Conservation (phyloP, 352 stramenopile species). For the Globisporangium acanthophoron region DNA sequence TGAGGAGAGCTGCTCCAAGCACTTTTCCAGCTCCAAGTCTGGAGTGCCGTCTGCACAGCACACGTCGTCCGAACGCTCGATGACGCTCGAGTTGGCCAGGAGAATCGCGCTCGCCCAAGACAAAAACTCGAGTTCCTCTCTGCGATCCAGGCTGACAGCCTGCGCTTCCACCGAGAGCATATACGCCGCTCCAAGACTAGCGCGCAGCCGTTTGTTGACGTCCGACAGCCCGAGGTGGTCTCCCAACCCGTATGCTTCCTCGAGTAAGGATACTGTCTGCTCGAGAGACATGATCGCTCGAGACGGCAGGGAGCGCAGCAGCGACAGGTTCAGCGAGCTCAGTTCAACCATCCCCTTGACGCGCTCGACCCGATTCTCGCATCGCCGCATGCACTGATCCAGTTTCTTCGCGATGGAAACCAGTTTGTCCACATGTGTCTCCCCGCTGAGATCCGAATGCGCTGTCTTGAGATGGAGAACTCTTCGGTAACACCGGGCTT, state of each 20-base stretch:
- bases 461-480: conserved; percentile 28
- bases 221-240: conserved; percentile 37
- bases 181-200: conserved; percentile 43
- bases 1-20: conserved; percentile 10
- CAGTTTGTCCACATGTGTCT: conserved; percentile 26
- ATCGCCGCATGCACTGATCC: conserved; percentile 33
- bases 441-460: conserved; percentile 15
- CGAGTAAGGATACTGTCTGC: conserved; percentile 26
- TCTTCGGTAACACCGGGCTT: conserved; percentile 48
- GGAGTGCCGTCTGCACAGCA: conserved; percentile 8
- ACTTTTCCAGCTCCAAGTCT: conserved; percentile 8
- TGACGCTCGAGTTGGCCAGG: conserved; percentile 27
- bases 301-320: conserved; percentile 33
- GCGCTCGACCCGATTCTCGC: conserved; percentile 32
- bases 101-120: conserved; percentile 31
- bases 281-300: conserved; percentile 31
- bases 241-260: conserved; percentile 38
- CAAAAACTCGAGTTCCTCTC: conserved; percentile 16
- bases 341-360: conserved; percentile 47
- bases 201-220: conserved; percentile 38
- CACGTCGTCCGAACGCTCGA: conserved; percentile 15
- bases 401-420: conserved; percentile 38
- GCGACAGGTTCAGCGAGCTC: conserved; percentile 25
- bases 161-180: conserved; percentile 9
- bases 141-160: background rate